phyloP scores from a whole-genome alignment of 2,329 filamentous ascomycete species.

The Beauveria sp. region DNA sequence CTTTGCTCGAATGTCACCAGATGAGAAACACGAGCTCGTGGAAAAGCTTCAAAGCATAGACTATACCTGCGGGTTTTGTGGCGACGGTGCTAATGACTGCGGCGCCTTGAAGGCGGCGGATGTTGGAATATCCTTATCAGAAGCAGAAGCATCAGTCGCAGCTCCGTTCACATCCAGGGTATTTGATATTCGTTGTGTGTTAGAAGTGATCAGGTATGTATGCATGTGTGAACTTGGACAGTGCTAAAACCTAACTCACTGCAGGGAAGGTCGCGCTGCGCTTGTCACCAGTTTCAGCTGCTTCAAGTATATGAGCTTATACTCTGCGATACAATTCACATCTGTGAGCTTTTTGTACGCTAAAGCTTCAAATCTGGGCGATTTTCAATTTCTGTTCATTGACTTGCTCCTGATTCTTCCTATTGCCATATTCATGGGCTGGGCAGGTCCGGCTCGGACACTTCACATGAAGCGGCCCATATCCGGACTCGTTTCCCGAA shows the following conservation, averaged over 20 bases:
- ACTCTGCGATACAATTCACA: constrained; percentile 98
- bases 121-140: constrained; percentile 92
- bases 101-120: constrained; percentile 95
- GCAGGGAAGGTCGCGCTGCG: constrained; percentile 80
- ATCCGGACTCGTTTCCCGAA: constrained; percentile 83
- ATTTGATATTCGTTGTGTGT: constrained; percentile 94
- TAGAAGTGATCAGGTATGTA: constrained; percentile 71
- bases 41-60: constrained; percentile 95
- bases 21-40: constrained; percentile 96
- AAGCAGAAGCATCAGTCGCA: constrained; percentile 96
- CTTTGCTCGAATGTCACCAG: constrained; percentile 96
- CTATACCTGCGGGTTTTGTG: constrained; percentile 93
- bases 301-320: constrained; percentile 99
- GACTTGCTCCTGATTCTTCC: constrained; percentile 87
- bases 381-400: constrained; percentile 97
- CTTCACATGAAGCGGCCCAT: constrained; percentile 83
- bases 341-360: constrained; percentile 95
- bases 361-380: constrained; percentile 85
- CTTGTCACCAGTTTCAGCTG: constrained; percentile 98
- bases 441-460: constrained; percentile 75
- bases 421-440: constrained; percentile 98
- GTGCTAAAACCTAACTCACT: constrained; percentile 16
- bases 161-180: constrained; percentile 92
- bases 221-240: constrained; percentile 2
- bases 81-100: constrained; percentile 95